Base-by-base conservation (phyloP, 2,329 filamentous ascomycete genomes). In the Phoma sp. region DNA sequence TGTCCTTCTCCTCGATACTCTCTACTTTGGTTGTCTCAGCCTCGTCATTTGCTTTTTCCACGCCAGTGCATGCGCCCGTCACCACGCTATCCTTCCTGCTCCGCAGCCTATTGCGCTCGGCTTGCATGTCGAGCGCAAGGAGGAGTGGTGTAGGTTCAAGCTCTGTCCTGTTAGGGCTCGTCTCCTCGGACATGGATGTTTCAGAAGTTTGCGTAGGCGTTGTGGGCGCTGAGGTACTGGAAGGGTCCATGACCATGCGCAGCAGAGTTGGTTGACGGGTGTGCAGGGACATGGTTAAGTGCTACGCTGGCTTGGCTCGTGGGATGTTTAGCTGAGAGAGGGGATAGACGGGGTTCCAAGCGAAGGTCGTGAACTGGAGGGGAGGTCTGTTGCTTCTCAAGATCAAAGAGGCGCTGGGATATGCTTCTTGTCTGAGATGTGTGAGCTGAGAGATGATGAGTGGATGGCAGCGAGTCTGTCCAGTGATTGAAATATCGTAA, bases 251-350 rank as follows among this genome's bases (percentile, higher is more conserved):
- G 18, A 55, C 46, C 52, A 55, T 55, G 46, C 52, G 47, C 14
- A 55, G 52, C 9, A 55, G 52, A 4, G 52, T 55, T 18, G 52
- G 52, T 39, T 55, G 52, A 32, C 52, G 52, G 24, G 52, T 22
- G 29, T 44, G 29, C 7, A 46, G 46, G 8, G 52, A 46, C 52
- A 55, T 54, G 14, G 30, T 41, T 45, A 14, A 9, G 27, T 29
- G 9, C 27, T 29, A 18, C 27, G 27, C 27, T 29, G 27, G 9
- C 27, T 18, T 6, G 27, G 27, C 9, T 29, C 32, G 32, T 33
- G 35, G 14, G 9, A 37, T 14, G 2, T 37, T 2, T 6, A n/a
- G 2, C 7, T 6, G 14, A 11, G 22, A 29, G 27, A 29, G 3
- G n/a, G 3, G 4, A 35, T 9, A 39, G 35, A 11, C 14, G 30